Evolutionary conservation across 129 eudicot species (phyloP).

Genomic region (Artemisia tridentata): DNA sequence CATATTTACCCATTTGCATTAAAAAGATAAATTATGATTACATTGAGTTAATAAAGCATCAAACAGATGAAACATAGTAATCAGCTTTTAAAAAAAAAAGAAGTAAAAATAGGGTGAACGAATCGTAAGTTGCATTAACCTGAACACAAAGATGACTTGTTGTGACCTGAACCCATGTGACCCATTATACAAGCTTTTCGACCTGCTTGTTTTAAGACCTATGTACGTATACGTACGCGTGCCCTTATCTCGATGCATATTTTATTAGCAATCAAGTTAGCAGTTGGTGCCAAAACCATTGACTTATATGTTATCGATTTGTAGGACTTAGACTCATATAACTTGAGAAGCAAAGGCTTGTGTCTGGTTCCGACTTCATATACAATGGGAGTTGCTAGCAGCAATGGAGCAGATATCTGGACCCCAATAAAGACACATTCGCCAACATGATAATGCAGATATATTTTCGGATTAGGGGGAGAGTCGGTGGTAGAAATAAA

Average conservation of each 20-base stretch:
- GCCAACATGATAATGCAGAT: slow-evolving; percentile 29
- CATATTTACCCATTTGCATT: background rate
- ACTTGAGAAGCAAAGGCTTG: slow-evolving; percentile 74
- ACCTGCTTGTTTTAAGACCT: too few species aligned
- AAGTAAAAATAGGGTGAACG: too few species aligned
- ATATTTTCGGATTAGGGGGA: too few species aligned
- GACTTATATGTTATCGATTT: slow-evolving; percentile 1
- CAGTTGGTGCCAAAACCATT: background rate
- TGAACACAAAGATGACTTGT: too few species aligned
- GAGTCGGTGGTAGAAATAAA: too few species aligned
- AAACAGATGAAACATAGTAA: too few species aligned
- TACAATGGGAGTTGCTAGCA: slow-evolving; percentile 62
- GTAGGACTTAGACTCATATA: slow-evolving; percentile 48
- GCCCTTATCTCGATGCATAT: too few species aligned
- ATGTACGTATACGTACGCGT: too few species aligned
- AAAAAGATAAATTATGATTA: background rate
- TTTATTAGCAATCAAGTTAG: background rate
- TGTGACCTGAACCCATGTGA: too few species aligned
- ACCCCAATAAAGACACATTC: slow-evolving; percentile 76
- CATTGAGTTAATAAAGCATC: background rate
- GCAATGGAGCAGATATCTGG: slow-evolving; percentile 98
- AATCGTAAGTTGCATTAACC: too few species aligned
- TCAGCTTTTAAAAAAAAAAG: too few species aligned
- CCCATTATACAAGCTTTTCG: too few species aligned
- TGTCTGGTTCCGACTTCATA: slow-evolving; percentile 63